These are phyloP conservation scores for Saccharata proteae DNA, from an alignment of 2,329 filamentous ascomycete species.

Conservation along the genomic window DNA sequence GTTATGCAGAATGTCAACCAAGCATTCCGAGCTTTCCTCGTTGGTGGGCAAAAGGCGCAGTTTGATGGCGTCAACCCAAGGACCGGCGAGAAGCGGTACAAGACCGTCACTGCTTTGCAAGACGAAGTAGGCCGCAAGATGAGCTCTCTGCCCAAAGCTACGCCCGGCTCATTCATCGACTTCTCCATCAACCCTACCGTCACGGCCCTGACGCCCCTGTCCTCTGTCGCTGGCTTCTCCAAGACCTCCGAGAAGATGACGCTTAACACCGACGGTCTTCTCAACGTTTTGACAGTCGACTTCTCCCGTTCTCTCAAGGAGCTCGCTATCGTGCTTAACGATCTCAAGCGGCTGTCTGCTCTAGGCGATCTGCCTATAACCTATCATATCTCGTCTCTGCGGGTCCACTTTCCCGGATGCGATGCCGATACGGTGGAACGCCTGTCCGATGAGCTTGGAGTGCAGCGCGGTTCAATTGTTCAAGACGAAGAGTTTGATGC, in stretches of 20 bases:
- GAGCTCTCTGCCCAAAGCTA: conserved; percentile 42
- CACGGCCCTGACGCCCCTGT: conserved; percentile 69
- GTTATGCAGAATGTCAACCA: conserved; percentile 93
- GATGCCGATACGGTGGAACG: conserved; percentile 70
- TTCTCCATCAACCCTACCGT: conserved; percentile 82
- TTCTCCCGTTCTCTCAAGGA: conserved; percentile 82
- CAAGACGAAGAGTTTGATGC: conserved; percentile 68
- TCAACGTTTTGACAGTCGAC: conserved; percentile 76
- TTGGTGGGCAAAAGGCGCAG: conserved; percentile 79
- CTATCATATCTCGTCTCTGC: conserved; percentile 55
- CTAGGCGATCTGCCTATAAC: conserved; percentile 76
- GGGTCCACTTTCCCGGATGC: conserved; percentile 83
- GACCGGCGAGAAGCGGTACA: conserved; percentile 67
- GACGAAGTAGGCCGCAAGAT: conserved; percentile 61
- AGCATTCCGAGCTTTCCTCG: conserved; percentile 79
- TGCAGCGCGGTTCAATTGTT: conserved; percentile 64
- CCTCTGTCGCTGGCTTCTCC: conserved; percentile 42
- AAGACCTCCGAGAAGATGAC: conserved; percentile 36
- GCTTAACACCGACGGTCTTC: conserved; percentile 70
- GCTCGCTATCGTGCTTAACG: conserved; percentile 63
- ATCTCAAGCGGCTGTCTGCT: conserved; percentile 63
- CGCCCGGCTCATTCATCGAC: conserved; percentile 72
- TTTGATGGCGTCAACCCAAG: conserved; percentile 63
- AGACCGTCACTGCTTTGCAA: conserved; percentile 61
- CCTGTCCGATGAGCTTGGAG: conserved; percentile 76